Percentiles rank a stretch among this genome's conserved stretches.
Evolutionary conservation across 225 moss, liverwort and hornwort genomes (phyloP).

Genomic region (Thuidium tamariscinum): DNA sequence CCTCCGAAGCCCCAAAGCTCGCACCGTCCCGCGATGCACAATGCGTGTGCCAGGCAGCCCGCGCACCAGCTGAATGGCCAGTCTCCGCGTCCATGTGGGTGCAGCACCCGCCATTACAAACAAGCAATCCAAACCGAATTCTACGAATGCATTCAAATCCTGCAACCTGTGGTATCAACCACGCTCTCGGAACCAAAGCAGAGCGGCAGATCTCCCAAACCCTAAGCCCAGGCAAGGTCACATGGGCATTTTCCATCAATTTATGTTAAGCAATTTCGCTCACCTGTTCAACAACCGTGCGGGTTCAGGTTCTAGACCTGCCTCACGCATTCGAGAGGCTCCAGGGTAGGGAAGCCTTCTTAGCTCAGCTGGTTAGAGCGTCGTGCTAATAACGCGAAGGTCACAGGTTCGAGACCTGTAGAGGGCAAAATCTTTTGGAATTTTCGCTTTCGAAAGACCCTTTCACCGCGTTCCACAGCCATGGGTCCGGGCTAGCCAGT

Average conservation of each 20-base stretch:
- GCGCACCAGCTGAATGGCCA: constrained; percentile 72
- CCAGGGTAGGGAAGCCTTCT: background rate
- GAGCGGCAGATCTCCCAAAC: background rate
- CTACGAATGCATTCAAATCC: background rate
- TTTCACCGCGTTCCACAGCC: background rate
- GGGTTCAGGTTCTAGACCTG: too few species aligned
- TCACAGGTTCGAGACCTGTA: constrained; percentile 40
- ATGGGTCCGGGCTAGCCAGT: too few species aligned
- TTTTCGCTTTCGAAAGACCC: accelerated
- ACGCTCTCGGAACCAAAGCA: too few species aligned
- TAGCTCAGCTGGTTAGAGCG: constrained; percentile 37
- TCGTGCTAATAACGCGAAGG: constrained; percentile 39
- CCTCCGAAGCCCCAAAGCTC: constrained; percentile 68
- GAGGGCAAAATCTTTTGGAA: background rate
- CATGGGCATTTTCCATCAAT: accelerated
- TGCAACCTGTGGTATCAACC: background rate
- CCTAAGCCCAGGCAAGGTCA: background rate
- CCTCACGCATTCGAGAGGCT: too few species aligned
- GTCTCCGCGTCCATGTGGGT: constrained; percentile 59
- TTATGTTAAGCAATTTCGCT: accelerated
- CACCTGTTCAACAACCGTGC: accelerated
- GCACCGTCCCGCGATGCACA: constrained; percentile 86
- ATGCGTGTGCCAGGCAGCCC: constrained; percentile 79
- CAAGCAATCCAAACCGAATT: background rate
- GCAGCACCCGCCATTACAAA: constrained; percentile 31